Percentiles rank a stretch among this genome's conserved stretches.
Conservation (phyloP, 225 moss, liverwort and hornwort species). For the Thuidium tamariscinum region DNA sequence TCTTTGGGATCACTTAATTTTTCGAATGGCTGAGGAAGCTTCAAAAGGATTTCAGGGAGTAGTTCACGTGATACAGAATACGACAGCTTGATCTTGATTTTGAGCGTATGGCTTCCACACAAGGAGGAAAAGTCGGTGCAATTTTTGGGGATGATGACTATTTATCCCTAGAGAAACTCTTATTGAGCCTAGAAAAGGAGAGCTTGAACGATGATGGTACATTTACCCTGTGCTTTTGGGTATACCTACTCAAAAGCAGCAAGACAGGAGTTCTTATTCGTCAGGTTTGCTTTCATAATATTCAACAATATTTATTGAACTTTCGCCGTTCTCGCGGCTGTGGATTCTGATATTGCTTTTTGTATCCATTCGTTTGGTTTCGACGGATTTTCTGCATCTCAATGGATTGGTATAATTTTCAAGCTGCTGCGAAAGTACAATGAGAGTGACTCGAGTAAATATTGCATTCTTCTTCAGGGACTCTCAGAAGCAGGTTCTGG, state of each 20-base stretch:
- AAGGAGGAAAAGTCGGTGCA: conserved; percentile 50
- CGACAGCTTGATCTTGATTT: conserved; percentile 15
- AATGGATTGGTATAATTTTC: not conserved
- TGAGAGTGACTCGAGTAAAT: not conserved
- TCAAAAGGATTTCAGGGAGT: not conserved
- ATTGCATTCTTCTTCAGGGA: conserved; percentile 36
- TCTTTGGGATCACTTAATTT: not conserved
- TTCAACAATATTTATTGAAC: not conserved
- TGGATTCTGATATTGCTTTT: not conserved
- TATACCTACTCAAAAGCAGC: conserved; percentile 86
- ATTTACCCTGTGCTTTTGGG: conserved; percentile 92
- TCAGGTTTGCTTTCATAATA: conserved; percentile 38
- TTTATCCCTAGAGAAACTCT: conserved; percentile 63
- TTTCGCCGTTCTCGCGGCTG: not conserved
- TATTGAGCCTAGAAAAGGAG: conserved; percentile 46
- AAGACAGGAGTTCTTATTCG: conserved; percentile 63
- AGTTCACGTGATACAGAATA: conserved; percentile 1
- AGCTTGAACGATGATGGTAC: conserved; percentile 42
- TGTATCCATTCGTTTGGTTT: not conserved
- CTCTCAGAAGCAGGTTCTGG: conserved; percentile 29
- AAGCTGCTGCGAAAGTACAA: not conserved
- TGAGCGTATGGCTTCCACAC: conserved; percentile 33
- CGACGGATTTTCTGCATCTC: not conserved
- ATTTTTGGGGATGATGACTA: conserved; percentile 94
- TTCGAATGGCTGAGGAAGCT: conserved; percentile 4